Base-by-base conservation (phyloP, 2,329 filamentous ascomycete genomes). In the Phaeosphaeria sp. region DNA sequence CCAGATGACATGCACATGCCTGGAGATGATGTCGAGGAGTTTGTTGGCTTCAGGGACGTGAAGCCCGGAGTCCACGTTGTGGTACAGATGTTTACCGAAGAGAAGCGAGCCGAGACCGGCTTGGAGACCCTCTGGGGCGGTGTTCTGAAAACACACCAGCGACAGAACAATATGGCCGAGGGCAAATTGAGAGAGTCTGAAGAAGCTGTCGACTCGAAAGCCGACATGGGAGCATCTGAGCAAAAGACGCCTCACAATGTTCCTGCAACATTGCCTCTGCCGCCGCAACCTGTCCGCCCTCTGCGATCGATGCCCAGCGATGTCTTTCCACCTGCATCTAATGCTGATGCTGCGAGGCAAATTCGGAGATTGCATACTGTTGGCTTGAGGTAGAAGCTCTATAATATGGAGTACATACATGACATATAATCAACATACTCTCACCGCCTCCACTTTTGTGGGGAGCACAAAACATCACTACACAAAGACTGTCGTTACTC, bases 1-100 rank as follows among this genome's bases (percentile, higher is more conserved):
- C 66, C 75, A 4, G 67, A 77, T 33, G 74, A 76, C 23, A 70
- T 55, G 13, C 59, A 71, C 13, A 69, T 74, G 62, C 69, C 68
- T 1, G 70, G 68, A 0, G 68, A 67, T 6, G 54, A 74, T 5
- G 67, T 69, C 13, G 83, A 87, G 15, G 82, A 85, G 9, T 87
- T 93, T 56, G 88, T 92, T 33, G 94, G 94, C 0, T 97, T 97
- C 71, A 91, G 92, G 1, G 80, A 81, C 36, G 71, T 81, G 55
- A 81, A 77, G 10, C 78, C 81, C 9, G 86, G 86, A 1, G 85
- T 86, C 2, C 85, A 84, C 53, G 81, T 91, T 52, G 88, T 91
- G 33, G 85, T 91, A 41, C 89, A 91, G 74, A 85, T 91, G 79
- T 85, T 91, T 71, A 90, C 87, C 0, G 87, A 89, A 63, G 87